Evolutionary conservation across 2,329 filamentous ascomycete genomes (phyloP).

Genomic region (Alternaria brassicicola): DNA sequence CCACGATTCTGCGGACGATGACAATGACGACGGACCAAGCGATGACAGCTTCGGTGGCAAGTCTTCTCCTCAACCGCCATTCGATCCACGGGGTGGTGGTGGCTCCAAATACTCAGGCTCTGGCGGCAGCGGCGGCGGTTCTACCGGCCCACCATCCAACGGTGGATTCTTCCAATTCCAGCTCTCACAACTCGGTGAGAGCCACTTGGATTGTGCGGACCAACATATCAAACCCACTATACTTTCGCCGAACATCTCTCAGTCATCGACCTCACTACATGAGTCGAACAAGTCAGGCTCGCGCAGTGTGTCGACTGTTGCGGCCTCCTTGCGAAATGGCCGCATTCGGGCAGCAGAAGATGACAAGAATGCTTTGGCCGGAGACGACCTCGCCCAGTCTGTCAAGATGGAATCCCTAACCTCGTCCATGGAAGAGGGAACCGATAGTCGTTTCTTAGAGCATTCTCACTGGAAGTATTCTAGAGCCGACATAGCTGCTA

Average conservation of each 20-base stretch:
- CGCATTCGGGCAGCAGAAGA: slow-evolving; percentile 27
- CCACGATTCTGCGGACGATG: slow-evolving; percentile 32
- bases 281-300: neutral
- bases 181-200: slow-evolving; percentile 29
- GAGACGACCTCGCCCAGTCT: slow-evolving; percentile 41
- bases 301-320: neutral
- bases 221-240: slow-evolving; percentile 16
- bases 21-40: slow-evolving; percentile 36
- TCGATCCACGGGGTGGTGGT: slow-evolving; percentile 26
- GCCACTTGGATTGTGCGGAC: slow-evolving; percentile 17
- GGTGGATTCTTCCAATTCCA: slow-evolving; percentile 44
- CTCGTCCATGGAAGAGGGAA: neutral
- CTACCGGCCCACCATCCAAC: slow-evolving; percentile 18
- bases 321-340: slow-evolving; percentile 17
- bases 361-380: slow-evolving; percentile 37
- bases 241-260: slow-evolving; percentile 19
- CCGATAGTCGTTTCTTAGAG: neutral
- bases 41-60: slow-evolving; percentile 33
- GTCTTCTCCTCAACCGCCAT: slow-evolving; percentile 26
- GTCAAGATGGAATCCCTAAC: neutral
- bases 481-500: neutral
- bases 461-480: neutral
- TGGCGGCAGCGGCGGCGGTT: slow-evolving; percentile 20
- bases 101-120: slow-evolving; percentile 27
- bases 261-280: slow-evolving; percentile 4